phyloP scores from a whole-genome alignment of 1,139 yeast genomes.

The Meyerozyma smithsonii region DNA sequence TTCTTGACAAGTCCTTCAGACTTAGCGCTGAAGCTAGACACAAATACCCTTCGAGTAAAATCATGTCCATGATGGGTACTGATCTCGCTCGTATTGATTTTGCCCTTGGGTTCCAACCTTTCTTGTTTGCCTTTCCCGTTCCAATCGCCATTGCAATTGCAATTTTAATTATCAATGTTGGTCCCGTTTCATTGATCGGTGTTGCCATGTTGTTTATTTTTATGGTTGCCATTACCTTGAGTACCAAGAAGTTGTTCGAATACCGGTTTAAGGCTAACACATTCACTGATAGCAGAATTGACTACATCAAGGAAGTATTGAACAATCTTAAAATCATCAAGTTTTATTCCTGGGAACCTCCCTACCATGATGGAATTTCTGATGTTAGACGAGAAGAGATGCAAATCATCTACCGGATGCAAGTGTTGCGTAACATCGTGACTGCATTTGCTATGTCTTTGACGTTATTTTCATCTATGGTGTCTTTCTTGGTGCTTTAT shows the following conservation, averaged over 20 bases:
- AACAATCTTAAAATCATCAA: constrained; percentile 65
- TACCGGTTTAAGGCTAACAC: constrained; percentile 41
- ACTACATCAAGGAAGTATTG: constrained; percentile 58
- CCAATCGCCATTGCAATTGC: constrained; percentile 57
- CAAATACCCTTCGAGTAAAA: constrained; percentile 27
- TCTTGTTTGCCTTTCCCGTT: constrained; percentile 58
- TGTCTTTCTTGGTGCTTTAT: constrained; percentile 12
- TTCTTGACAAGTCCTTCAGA: constrained; percentile 28
- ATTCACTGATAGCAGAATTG: constrained; percentile 57
- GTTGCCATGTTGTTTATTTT: constrained; percentile 33
- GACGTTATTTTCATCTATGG: constrained; percentile 10
- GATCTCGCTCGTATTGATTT: constrained; percentile 78
- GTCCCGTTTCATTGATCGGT: constrained; percentile 70
- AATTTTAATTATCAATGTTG: constrained; percentile 63
- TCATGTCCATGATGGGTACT: constrained; percentile 60
- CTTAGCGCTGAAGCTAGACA: constrained; percentile 24
- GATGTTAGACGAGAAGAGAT: constrained; percentile 9
- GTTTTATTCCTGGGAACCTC: constrained; percentile 41
- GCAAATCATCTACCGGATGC: constrained; percentile 9
- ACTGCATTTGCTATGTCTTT: constrained; percentile 10
- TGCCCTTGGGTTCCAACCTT: constrained; percentile 68
- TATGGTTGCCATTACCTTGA: constrained; percentile 34
- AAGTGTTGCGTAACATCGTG: constrained; percentile 10
- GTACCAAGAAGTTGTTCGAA: constrained; percentile 34
- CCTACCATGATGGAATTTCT: constrained; percentile 11